Conservation (phyloP, 164 flowering plant genomes). For the Aristolochia contorta region DNA sequence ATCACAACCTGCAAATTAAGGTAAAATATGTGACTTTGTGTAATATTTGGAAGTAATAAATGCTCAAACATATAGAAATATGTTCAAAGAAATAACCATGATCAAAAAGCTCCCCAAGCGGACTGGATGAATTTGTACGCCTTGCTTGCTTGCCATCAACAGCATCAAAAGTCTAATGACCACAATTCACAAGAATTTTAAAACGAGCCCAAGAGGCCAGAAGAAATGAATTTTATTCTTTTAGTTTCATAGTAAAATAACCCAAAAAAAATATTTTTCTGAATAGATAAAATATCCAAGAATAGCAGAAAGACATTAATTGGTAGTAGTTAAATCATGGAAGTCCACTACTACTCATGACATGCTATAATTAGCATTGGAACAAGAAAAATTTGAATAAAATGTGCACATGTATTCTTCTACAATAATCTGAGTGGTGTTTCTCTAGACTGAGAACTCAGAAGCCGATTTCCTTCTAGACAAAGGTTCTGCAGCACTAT, state of each 20-base stretch:
- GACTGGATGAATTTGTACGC: slow-evolving; percentile 95
- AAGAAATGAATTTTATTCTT: neutral
- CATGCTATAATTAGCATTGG: too few species aligned
- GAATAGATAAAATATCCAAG: too few species aligned
- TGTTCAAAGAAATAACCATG: slow-evolving; percentile 46
- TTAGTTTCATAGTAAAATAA: neutral
- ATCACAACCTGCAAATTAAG: slow-evolving; percentile 78
- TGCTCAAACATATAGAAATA: neutral
- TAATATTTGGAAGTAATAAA: too few species aligned
- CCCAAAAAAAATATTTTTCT: neutral
- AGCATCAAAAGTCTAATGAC: slow-evolving; percentile 91
- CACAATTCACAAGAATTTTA: neutral
- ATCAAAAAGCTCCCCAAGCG: slow-evolving; percentile 96
- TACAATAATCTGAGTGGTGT: too few species aligned
- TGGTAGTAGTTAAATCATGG: too few species aligned
- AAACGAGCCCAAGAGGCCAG: neutral
- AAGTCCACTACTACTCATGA: too few species aligned
- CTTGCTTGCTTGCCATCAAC: slow-evolving; percentile 99
- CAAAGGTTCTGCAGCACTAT: too few species aligned
- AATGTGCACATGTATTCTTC: too few species aligned
- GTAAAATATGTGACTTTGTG: neutral
- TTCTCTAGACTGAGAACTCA: too few species aligned
- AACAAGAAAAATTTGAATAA: too few species aligned
- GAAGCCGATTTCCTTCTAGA: too few species aligned
- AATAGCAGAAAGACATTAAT: too few species aligned